phyloP scores from a whole-genome alignment of 495 filamentous ascomycete genomes.

The Schizothecium vesticola region DNA sequence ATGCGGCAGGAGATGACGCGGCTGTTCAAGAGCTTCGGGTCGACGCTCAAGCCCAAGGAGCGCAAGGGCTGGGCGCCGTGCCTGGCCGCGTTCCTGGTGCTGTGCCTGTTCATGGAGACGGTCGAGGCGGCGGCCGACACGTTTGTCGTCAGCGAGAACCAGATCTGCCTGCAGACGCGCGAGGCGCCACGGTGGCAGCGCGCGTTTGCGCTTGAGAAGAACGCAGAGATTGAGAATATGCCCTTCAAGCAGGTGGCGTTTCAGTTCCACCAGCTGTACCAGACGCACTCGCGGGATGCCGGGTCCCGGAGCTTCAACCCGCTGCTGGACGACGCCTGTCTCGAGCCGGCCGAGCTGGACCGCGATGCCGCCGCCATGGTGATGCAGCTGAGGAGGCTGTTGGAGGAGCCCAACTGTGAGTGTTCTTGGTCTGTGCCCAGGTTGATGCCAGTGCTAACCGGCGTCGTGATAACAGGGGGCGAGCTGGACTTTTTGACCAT shows the following conservation, averaged over 20 bases:
- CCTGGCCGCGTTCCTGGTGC: slow-evolving; percentile 44
- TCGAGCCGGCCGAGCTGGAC: slow-evolving; percentile 36
- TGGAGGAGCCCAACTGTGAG: slow-evolving; percentile 37
- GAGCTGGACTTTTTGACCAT: slow-evolving; percentile 44
- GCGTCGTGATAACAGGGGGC: slow-evolving; percentile 27
- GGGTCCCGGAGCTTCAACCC: slow-evolving; percentile 42
- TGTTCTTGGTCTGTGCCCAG: background rate
- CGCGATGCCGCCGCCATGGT: slow-evolving; percentile 37
- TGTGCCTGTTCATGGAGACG: slow-evolving; percentile 49
- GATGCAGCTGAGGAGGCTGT: slow-evolving; percentile 32
- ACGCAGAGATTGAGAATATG: slow-evolving; percentile 44
- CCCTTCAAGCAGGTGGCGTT: slow-evolving; percentile 49
- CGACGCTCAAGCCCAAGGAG: slow-evolving; percentile 44
- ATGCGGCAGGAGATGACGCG: slow-evolving; percentile 38
- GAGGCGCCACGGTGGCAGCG: slow-evolving; percentile 29
- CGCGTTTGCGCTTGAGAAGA: slow-evolving; percentile 36
- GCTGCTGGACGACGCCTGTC: slow-evolving; percentile 30
- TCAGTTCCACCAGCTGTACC: slow-evolving; percentile 51
- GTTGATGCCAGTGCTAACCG: slow-evolving; percentile 16
- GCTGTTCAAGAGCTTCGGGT: slow-evolving; percentile 43
- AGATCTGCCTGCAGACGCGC: slow-evolving; percentile 35
- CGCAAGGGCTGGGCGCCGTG: slow-evolving; percentile 48
- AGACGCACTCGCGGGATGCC: slow-evolving; percentile 42
- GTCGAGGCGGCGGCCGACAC: slow-evolving; percentile 46
- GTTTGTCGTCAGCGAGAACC: slow-evolving; percentile 44